phyloP scores from a whole-genome alignment of 2,329 filamentous ascomycete species.

The Coniochaeta sp. region DNA sequence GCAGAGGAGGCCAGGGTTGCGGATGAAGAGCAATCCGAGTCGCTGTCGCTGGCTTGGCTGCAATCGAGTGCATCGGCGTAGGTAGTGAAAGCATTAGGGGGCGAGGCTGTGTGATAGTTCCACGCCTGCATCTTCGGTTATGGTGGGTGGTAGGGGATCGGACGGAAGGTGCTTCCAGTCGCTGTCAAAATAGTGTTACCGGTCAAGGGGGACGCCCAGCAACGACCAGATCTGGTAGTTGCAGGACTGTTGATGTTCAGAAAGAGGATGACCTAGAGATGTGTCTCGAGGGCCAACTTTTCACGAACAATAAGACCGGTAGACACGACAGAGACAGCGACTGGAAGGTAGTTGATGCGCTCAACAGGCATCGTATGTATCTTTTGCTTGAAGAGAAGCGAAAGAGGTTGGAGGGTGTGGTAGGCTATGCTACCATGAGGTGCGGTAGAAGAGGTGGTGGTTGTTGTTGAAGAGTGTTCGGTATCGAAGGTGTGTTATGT shows the following conservation, averaged over 20 bases:
- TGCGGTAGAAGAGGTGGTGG: conserved; percentile 6
- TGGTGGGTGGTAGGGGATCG: conserved; percentile 15
- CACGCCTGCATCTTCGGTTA: conserved; percentile 51
- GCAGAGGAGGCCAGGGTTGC: not conserved
- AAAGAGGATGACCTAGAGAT: conserved; percentile 34
- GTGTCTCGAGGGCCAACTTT: conserved; percentile 35
- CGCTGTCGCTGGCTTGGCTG: not conserved
- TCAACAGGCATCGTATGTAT: conserved; percentile 48
- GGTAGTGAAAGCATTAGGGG: conserved; percentile 53
- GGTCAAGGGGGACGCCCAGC: conserved; percentile 32
- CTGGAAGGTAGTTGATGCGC: conserved; percentile 45
- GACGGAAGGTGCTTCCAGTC: conserved; percentile 21
- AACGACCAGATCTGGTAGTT: conserved; percentile 31
- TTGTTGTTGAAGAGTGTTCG: conserved; percentile 5
- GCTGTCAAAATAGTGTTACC: conserved; percentile 24
- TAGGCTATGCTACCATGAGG: conserved; percentile 26
- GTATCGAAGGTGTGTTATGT: not conserved
- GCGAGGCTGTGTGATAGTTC: conserved; percentile 46
- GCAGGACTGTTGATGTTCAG: conserved; percentile 36
- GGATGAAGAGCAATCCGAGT: conserved; percentile 1
- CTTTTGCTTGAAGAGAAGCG: conserved; percentile 28
- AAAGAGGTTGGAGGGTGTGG: conserved; percentile 17
- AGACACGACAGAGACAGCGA: conserved; percentile 56
- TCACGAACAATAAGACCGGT: conserved; percentile 52
- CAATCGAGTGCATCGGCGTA: conserved; percentile 42